A percentile compares a stretch with the other conserved stretches of the same genome.
Conservation (phyloP, 345 rosid species). For the Salix brachista region DNA sequence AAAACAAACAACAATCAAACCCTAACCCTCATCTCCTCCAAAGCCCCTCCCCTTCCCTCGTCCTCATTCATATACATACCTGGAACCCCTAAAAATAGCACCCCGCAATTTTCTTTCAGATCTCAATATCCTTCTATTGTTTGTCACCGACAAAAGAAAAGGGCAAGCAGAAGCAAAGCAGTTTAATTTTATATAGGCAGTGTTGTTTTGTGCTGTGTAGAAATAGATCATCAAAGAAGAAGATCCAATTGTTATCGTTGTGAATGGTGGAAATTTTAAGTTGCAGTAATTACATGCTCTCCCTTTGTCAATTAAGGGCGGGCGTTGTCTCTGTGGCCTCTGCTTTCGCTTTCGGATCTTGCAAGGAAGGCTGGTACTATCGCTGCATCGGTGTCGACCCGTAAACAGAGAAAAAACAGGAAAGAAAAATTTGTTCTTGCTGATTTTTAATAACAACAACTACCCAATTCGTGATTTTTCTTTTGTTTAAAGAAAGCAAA, state of each 20-base stretch:
- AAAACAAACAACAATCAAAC: neutral
- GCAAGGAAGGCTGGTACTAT: conserved; percentile 99
- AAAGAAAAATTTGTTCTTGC: neutral
- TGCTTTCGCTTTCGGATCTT: conserved; percentile 88
- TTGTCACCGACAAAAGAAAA: neutral
- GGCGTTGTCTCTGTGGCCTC: conserved; percentile 51
- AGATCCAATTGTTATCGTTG: conserved; percentile 30
- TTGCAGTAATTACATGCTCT: conserved; percentile 60
- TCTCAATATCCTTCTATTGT: neutral
- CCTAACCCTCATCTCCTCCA: conserved; percentile 1
- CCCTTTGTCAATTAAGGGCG: conserved; percentile 81
- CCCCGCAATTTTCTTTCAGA: neutral
- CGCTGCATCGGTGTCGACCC: conserved; percentile 99
- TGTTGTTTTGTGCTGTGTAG: neutral
- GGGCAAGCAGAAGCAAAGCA: neutral
- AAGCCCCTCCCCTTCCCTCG: neutral
- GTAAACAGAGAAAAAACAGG: conserved; percentile 22
- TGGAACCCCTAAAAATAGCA: neutral
- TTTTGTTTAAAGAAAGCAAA: neutral
- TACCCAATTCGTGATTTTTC: conserved; percentile 1
- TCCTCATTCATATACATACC: neutral
- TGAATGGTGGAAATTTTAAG: conserved; percentile 94
- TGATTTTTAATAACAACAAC: neutral
- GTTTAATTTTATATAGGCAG: neutral
- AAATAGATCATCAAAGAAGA: conserved; percentile 9